Percentiles rank a stretch among this genome's conserved stretches.
Evolutionary conservation across 768 basidiomycete species (phyloP).

Genomic region (Gloeophyllum trabeum): DNA sequence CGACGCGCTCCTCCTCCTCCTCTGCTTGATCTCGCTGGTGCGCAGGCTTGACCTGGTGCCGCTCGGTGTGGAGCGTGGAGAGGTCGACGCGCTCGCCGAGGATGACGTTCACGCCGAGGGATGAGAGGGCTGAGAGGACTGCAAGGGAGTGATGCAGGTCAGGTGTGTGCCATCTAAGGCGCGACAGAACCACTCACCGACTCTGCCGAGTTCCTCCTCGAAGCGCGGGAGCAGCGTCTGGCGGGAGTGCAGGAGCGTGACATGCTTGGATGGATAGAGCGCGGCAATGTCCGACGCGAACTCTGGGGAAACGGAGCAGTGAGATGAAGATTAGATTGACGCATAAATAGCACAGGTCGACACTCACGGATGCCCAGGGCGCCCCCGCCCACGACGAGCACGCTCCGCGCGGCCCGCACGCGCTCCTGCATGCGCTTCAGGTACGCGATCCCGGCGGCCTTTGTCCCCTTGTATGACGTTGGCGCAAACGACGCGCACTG

Average conservation of each 20-base stretch:
- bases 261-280: slow-evolving; percentile 12
- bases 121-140: slow-evolving; percentile 14
- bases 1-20: slow-evolving; percentile 8
- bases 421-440: slow-evolving; percentile 17
- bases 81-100: slow-evolving; percentile 11
- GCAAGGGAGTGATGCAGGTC: too few relatives aligned
- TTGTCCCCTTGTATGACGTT: slow-evolving; percentile 10
- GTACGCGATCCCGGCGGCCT: slow-evolving; percentile 15
- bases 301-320: slow-evolving; percentile 7
- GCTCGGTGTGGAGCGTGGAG: too few relatives aligned
- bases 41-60: too few relatives aligned
- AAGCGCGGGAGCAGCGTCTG: slow-evolving; percentile 14
- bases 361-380: slow-evolving; percentile 24
- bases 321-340: too few relatives aligned
- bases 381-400: slow-evolving; percentile 26
- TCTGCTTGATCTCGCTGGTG: slow-evolving; percentile 17
- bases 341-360: neutral
- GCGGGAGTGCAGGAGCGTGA: slow-evolving; percentile 18
- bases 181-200: too few relatives aligned
- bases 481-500: too few relatives aligned
- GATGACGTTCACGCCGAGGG: slow-evolving; percentile 11
- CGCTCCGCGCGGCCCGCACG: slow-evolving; percentile 16
- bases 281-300: slow-evolving; percentile 16
- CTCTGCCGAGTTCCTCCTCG: too few relatives aligned
- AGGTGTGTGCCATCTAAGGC: too few relatives aligned